Conservation (phyloP, 2,329 filamentous ascomycete species). For the Dryadomyces quercivorus region DNA sequence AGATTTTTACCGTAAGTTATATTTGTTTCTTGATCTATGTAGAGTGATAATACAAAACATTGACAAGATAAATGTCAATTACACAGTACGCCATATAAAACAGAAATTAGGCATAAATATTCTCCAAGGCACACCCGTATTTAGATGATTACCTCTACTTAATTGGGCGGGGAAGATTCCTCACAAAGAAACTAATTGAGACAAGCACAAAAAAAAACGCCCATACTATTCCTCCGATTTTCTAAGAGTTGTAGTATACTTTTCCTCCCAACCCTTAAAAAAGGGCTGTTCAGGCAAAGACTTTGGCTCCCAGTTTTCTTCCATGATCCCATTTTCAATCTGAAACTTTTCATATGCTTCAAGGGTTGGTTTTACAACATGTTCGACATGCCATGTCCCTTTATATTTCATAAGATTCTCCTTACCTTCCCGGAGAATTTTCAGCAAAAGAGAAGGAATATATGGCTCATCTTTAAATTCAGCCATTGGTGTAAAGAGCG, state of each 20-base stretch:
- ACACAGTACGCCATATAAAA: no score
- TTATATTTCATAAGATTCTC: conserved; percentile 9
- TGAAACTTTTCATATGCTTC: conserved; percentile 1
- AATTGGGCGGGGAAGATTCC: no score
- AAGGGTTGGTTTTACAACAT: neutral
- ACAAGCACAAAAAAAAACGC: no score
- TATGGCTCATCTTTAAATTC: conserved; percentile 62
- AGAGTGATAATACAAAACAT: no score
- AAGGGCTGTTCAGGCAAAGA: conserved; percentile 1
- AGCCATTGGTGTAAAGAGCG: conserved; percentile 62
- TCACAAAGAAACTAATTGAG: no score
- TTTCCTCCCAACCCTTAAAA: conserved; percentile 3
- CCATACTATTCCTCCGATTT: no score
- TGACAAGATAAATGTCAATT: no score
- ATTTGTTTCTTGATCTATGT: no score
- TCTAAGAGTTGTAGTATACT: neutral
- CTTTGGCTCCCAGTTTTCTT: neutral
- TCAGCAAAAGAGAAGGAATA: conserved; percentile 55
- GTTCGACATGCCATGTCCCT: conserved; percentile 5
- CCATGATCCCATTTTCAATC: neutral
- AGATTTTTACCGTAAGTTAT: no score
- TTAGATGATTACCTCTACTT: no score
- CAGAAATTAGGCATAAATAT: no score
- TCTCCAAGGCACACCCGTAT: no score
- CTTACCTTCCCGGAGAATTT: conserved; percentile 53